A percentile compares a stretch with the other conserved stretches of the same genome.
These are phyloP conservation scores for Glycyrrhiza uralensis DNA, from an alignment of 306 rosid genomes.

Conservation along the genomic window DNA sequence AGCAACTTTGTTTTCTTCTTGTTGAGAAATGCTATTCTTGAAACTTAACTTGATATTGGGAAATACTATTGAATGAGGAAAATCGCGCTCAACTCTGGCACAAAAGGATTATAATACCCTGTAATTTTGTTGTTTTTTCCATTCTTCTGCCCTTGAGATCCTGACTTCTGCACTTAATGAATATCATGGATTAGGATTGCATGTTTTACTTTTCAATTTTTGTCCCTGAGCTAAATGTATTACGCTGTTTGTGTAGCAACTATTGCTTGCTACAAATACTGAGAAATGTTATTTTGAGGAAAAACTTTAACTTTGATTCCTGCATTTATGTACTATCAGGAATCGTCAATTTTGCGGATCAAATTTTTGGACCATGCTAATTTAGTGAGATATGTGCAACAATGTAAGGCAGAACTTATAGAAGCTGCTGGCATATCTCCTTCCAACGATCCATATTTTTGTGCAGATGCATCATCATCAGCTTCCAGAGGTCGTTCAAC, in stretches of 20 bases:
- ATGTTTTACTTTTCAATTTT: not conserved
- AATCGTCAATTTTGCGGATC: slow-evolving; percentile 63
- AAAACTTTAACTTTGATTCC: slow-evolving; percentile 10
- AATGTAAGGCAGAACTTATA: slow-evolving; percentile 47
- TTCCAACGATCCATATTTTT: slow-evolving; percentile 44
- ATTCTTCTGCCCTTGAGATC: not conserved
- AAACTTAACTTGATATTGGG: not conserved
- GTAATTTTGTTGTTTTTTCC: not conserved
- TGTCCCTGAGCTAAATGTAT: not conserved
- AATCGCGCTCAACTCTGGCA: not conserved
- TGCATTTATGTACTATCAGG: slow-evolving; percentile 54
- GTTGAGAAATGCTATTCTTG: slow-evolving; percentile 6
- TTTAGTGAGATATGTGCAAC: slow-evolving; percentile 68
- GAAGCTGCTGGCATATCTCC: slow-evolving; percentile 45
- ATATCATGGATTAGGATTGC: not conserved
- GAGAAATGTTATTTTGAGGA: not conserved
- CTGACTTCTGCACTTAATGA: not conserved
- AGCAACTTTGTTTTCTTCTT: not conserved
- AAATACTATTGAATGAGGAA: not conserved
- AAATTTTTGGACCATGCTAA: slow-evolving; percentile 72
- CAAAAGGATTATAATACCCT: not conserved
- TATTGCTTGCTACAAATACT: not conserved
- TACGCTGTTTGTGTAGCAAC: not conserved
- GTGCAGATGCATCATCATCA: slow-evolving; percentile 50
- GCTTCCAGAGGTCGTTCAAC: slow-evolving; percentile 58